Evolutionary conservation across 495 filamentous ascomycete species (phyloP).

Genomic region (Diplogelasinospora grovesii): DNA sequence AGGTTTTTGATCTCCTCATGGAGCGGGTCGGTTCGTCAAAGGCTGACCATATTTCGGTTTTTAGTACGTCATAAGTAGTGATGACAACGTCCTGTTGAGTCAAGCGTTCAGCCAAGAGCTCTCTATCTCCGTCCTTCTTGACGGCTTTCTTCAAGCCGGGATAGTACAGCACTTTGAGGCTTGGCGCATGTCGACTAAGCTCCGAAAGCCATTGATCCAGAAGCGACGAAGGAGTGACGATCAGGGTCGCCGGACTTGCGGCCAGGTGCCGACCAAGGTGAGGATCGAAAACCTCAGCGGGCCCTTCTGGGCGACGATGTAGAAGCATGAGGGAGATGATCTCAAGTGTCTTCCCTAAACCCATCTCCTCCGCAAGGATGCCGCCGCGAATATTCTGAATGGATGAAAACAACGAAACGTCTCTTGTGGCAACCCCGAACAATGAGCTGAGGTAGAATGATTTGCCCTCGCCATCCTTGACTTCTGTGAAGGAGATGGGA

Average conservation of each 20-base stretch:
- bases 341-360: slow-evolving; percentile 90
- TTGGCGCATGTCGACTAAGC: slow-evolving; percentile 53
- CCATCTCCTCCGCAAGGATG: slow-evolving; percentile 91
- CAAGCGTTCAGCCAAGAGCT: slow-evolving; percentile 44
- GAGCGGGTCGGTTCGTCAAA: slow-evolving; percentile 55
- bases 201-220: slow-evolving; percentile 85
- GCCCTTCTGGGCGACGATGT: slow-evolving; percentile 38
- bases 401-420: slow-evolving; percentile 41
- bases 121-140: slow-evolving; percentile 14
- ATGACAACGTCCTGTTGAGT: slow-evolving; percentile 69
- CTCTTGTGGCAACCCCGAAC: slow-evolving; percentile 52
- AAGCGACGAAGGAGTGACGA: slow-evolving; percentile 78
- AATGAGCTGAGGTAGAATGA: slow-evolving; percentile 50
- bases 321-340: slow-evolving; percentile 68
- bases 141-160: slow-evolving; percentile 40
- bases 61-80: slow-evolving; percentile 76
- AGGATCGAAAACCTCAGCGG: slow-evolving; percentile 13
- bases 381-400: slow-evolving; percentile 51
- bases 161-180: slow-evolving; percentile 34
- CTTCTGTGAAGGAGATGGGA: slow-evolving; percentile 10
- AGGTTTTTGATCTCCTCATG: slow-evolving; percentile 59
- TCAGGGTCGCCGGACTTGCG: slow-evolving; percentile 63
- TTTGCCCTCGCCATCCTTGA: slow-evolving; percentile 27
- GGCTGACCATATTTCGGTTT: slow-evolving; percentile 70
- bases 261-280: slow-evolving; percentile 32